A percentile compares a stretch with the other conserved stretches of the same genome.
Evolutionary conservation across 345 rosid species (phyloP).

Genomic region (Eucalyptus pauciflora): DNA sequence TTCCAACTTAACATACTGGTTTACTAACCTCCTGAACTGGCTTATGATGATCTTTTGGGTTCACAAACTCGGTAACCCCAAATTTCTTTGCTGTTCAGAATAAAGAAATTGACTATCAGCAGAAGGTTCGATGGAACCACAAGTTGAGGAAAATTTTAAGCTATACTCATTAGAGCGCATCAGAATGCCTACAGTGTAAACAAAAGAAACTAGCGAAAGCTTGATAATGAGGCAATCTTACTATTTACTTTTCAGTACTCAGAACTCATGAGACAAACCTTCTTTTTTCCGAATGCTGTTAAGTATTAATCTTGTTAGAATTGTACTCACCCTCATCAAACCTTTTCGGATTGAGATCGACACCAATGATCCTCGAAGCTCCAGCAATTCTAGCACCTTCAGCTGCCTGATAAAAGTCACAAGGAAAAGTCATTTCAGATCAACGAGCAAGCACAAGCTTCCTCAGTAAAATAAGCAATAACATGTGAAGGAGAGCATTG

Average conservation of each 20-base stretch:
- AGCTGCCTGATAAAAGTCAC: constrained; percentile 9
- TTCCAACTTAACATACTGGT: neutral
- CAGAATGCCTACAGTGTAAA: neutral
- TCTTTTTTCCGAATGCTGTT: neutral
- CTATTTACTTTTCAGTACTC: neutral
- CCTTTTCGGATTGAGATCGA: constrained; percentile 16
- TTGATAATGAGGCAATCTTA: neutral
- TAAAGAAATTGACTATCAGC: neutral
- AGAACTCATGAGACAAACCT: neutral
- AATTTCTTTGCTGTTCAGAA: constrained; percentile 19
- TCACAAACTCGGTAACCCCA: constrained; percentile 25
- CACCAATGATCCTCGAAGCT: constrained; percentile 31
- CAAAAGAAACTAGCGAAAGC: neutral
- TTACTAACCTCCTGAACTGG: constrained; percentile 24
- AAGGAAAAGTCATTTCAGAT: neutral
- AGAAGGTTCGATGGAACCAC: neutral
- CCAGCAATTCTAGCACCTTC: constrained; percentile 34
- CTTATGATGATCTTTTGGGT: constrained; percentile 16
- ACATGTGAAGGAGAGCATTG: neutral
- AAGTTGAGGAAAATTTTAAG: neutral
- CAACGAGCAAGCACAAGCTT: neutral
- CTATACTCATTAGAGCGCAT: neutral
- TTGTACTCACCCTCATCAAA: constrained; percentile 15
- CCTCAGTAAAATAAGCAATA: neutral
- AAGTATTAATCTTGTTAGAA: neutral